Conservation (phyloP, 495 filamentous ascomycete species). For the Symbiotaphrina buchneri region DNA sequence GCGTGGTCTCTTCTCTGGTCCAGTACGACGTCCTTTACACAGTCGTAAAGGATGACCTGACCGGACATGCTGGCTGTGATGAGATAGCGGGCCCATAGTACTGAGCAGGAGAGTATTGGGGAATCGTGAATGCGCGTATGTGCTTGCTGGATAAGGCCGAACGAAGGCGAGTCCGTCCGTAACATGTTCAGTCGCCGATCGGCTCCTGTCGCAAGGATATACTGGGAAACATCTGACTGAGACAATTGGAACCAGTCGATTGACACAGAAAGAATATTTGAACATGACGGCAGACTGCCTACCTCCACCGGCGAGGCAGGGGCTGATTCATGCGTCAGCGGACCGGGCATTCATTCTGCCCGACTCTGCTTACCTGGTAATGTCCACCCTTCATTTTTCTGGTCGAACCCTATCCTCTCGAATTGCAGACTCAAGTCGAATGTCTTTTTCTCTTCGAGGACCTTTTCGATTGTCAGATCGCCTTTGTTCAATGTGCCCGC, state of each 20-base stretch:
- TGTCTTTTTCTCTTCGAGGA: conserved; percentile 40
- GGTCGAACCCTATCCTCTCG: conserved; percentile 25
- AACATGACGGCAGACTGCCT: too few species aligned
- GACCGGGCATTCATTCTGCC: too few species aligned
- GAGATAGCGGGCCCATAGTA: conserved; percentile 13
- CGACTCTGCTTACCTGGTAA: too few species aligned
- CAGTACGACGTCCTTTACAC: conserved; percentile 14
- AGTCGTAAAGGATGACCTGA: conserved; percentile 22
- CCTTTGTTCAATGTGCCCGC: conserved; percentile 16
- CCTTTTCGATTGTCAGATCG: conserved; percentile 34
- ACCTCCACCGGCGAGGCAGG: too few species aligned
- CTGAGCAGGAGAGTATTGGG: conserved; percentile 28
- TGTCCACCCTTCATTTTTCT: conserved; percentile 22
- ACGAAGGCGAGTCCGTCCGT: neutral
- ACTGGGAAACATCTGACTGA: neutral
- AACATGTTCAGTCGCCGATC: too few species aligned
- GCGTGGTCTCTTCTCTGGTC: conserved; percentile 30
- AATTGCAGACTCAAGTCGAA: conserved; percentile 34
- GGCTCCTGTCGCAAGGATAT: too few species aligned
- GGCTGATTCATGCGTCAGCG: too few species aligned
- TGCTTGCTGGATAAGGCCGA: conserved; percentile 5
- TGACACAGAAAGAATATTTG: conserved; percentile 1
- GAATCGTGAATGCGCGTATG: conserved; percentile 26
- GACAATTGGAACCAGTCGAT: neutral
- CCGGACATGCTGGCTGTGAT: conserved; percentile 43